Evolutionary conservation across 208 protist genomes (phyloP).

Genomic region (Lotmaria passim): DNA sequence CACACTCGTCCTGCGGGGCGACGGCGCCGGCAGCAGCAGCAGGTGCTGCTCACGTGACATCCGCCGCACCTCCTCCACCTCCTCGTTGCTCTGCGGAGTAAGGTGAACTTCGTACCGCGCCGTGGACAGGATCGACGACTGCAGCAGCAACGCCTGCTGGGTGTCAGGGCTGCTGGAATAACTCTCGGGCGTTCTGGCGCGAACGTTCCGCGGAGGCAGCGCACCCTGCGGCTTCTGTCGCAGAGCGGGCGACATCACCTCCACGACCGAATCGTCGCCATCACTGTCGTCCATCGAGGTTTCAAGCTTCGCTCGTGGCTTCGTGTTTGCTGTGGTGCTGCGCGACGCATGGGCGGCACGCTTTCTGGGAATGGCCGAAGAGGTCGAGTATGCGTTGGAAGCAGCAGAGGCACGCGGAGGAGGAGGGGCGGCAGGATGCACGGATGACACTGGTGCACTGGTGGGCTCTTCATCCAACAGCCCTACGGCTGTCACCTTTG

Average conservation of each 20-base stretch:
- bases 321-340: background rate
- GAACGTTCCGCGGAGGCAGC: background rate
- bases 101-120: slow-evolving; percentile 33
- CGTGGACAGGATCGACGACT: background rate
- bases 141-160: background rate
- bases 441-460: no score
- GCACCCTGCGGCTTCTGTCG: background rate
- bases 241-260: background rate
- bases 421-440: background rate
- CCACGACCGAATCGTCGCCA: background rate
- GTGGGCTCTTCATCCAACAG: no score
- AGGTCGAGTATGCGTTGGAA: background rate
- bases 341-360: background rate
- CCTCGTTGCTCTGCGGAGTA: slow-evolving; percentile 19
- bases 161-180: background rate
- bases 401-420: background rate
- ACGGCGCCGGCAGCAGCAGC: slow-evolving; percentile 7
- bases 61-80: slow-evolving; percentile 26
- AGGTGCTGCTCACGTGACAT: slow-evolving; percentile 24
- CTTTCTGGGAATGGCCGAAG: no score
- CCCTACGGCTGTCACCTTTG: no score
- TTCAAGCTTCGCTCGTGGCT: background rate
- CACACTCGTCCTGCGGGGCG: background rate
- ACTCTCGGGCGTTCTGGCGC: background rate
- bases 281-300: background rate